phyloP scores from a whole-genome alignment of 495 filamentous ascomycete species.

The Talaromyces ruber region DNA sequence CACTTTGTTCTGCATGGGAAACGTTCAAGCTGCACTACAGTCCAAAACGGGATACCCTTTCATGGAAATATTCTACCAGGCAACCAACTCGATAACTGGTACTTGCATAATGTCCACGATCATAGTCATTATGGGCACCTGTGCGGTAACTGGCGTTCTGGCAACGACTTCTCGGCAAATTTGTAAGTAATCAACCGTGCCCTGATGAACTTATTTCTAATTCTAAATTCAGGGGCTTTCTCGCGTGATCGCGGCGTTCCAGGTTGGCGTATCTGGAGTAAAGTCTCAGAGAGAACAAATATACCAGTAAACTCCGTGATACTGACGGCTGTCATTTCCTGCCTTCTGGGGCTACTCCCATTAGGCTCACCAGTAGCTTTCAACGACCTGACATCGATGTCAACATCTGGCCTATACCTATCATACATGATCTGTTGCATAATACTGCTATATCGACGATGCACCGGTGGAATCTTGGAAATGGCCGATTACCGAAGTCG shows the following conservation, averaged over 20 bases:
- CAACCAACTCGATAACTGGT: conserved; percentile 31
- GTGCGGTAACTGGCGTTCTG: conserved; percentile 43
- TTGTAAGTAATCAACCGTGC: conserved; percentile 8
- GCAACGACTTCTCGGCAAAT: conserved; percentile 50
- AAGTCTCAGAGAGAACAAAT: conserved; percentile 11
- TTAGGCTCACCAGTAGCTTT: conserved; percentile 31
- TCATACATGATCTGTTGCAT: conserved; percentile 29
- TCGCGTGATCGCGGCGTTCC: conserved; percentile 48
- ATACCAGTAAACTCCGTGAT: conserved; percentile 12
- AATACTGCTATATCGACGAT: conserved; percentile 14
- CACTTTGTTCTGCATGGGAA: conserved; percentile 42
- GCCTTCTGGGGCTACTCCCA: conserved; percentile 27
- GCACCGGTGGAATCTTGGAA: conserved; percentile 4
- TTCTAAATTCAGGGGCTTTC: conserved; percentile 29
- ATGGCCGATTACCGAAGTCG: conserved; percentile 16
- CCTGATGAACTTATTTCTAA: not conserved
- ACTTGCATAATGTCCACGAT: conserved; percentile 42
- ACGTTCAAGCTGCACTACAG: conserved; percentile 29
- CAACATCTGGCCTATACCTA: conserved; percentile 26
- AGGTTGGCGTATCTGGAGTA: conserved; percentile 12
- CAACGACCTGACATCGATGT: conserved; percentile 28
- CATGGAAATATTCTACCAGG: conserved; percentile 46
- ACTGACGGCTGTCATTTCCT: conserved; percentile 3
- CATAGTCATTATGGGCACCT: conserved; percentile 37
- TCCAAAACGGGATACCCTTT: conserved; percentile 39